These are phyloP conservation scores for Domatiomyces globalis DNA, from an alignment of 2,329 filamentous ascomycete species.

Conservation along the genomic window DNA sequence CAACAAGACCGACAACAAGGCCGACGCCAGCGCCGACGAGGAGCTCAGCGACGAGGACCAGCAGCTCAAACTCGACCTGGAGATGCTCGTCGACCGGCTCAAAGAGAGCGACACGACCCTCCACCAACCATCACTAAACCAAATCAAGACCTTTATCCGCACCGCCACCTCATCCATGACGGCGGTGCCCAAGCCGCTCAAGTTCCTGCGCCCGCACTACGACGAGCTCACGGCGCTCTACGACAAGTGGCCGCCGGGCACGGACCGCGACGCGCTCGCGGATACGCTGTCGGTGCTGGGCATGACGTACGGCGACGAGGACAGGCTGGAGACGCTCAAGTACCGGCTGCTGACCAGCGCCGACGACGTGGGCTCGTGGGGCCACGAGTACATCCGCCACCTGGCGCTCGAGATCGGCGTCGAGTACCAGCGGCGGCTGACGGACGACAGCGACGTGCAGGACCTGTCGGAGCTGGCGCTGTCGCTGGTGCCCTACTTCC, in stretches of 20 bases:
- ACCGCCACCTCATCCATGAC: constrained; percentile 99
- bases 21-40: constrained; percentile 45
- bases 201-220: constrained; percentile 95
- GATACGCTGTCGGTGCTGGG: constrained; percentile 95
- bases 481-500: constrained; percentile 76
- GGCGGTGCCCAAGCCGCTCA: constrained; percentile 92
- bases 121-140: constrained; percentile 83
- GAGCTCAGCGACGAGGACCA: constrained; percentile 97
- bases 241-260: constrained; percentile 71
- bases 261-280: constrained; percentile 64
- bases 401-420: constrained; percentile 89
- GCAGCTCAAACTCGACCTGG: constrained; percentile 92
- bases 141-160: constrained; percentile 97
- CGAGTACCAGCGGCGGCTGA: constrained; percentile 73
- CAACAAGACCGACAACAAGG: constrained; percentile 48
- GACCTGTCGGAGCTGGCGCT: constrained; percentile 77
- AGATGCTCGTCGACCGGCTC: constrained; percentile 93
- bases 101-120: constrained; percentile 78
- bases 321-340: constrained; percentile 88
- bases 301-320: constrained; percentile 97
- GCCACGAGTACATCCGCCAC: constrained; percentile 95
- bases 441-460: constrained; percentile 67
- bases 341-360: constrained; percentile 73
- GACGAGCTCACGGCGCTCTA: constrained; percentile 75
- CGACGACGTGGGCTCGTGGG: constrained; percentile 90